Base-by-base conservation (phyloP, 2,329 filamentous ascomycete genomes). In the Pseudogymnoascus sp. region DNA sequence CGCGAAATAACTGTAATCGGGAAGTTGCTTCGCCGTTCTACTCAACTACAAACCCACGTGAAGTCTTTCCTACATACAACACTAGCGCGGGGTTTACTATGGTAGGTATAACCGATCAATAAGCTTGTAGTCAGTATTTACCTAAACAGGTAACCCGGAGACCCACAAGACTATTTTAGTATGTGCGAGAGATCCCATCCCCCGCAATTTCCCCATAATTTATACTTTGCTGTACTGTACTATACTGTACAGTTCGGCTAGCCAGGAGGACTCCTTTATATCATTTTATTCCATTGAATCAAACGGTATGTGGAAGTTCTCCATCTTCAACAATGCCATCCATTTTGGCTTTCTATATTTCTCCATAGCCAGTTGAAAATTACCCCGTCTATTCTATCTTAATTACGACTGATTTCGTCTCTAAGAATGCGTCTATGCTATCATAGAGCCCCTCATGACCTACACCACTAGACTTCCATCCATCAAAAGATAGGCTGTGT, bases 371-470 rank as follows among this genome's bases (percentile, higher is more conserved):
- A 25, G 3, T 4, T 25, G 22, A 25, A 3, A 25, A 25, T 25
- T 2, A 25, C 22, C 22, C 22, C 22, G 22, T 25, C 28, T 18
- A 60, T 22, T 33, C 64, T 61, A 62, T 59, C 60, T 67, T 69
- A 37, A 69, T 65, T 20, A 66, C 18, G 2, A 69, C 64, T 7
- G 63, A 57, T 60, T 69, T 69, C 8, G 62, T 67, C 57, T 69
- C 67, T 37, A 69, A 59, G 38, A 67, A 69, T 59, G 67, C 8
- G 62, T 67, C 59, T 69, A 66, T 37, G 36, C 62, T 65, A 30
- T 67, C 57, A 57, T 60, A 57, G 20, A 62, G 57, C 7, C 67
- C 65, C 47, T 69, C 67, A 43, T 65, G 62, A 1, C 67, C 67
- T 30, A 65, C 57, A 5, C 67, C 67, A 60, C 60, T 63, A 1